phyloP scores from a whole-genome alignment of 2,329 filamentous ascomycete genomes.

The Alternaria viburni region DNA sequence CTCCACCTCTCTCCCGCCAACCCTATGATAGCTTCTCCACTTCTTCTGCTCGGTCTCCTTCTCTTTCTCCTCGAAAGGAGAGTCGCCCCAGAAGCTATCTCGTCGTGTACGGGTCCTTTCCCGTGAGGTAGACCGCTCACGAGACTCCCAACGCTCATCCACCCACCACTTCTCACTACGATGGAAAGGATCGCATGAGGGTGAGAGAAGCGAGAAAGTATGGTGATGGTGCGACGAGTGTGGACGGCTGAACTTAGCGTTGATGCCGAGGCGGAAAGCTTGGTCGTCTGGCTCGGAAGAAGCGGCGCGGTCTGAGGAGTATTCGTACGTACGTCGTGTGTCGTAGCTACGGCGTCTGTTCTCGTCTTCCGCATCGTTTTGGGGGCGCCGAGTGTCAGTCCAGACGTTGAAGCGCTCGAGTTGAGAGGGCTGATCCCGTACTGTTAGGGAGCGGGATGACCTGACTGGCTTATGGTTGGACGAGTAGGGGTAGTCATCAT shows the following conservation, averaged over 20 bases:
- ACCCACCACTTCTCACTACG: constrained; percentile 36
- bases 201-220: constrained; percentile 18
- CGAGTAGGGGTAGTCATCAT: constrained; percentile 41
- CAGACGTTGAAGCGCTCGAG: constrained; percentile 45
- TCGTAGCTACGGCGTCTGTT: constrained; percentile 9
- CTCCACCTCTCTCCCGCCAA: constrained; percentile 33
- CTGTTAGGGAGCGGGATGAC: constrained; percentile 33
- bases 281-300: constrained; percentile 24
- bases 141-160: constrained; percentile 34
- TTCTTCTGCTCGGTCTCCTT: constrained; percentile 29
- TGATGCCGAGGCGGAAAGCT: constrained; percentile 32
- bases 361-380: constrained; percentile 11
- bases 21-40: constrained; percentile 25
- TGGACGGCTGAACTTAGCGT: constrained; percentile 26
- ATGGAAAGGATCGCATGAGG: constrained; percentile 26
- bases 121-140: constrained; percentile 23
- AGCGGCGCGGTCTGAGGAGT: constrained; percentile 12
- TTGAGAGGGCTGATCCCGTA: constrained; percentile 33
- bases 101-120: constrained; percentile 5
- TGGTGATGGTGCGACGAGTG: constrained; percentile 20
- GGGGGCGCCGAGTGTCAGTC: constrained; percentile 18
- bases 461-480: constrained; percentile 17
- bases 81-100: constrained; percentile 19
- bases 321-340: constrained; percentile 9
- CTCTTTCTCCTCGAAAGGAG: constrained; percentile 15